Evolutionary conservation across 2,329 filamentous ascomycete species (phyloP).

Genomic region (Fusarium guadeloupense): DNA sequence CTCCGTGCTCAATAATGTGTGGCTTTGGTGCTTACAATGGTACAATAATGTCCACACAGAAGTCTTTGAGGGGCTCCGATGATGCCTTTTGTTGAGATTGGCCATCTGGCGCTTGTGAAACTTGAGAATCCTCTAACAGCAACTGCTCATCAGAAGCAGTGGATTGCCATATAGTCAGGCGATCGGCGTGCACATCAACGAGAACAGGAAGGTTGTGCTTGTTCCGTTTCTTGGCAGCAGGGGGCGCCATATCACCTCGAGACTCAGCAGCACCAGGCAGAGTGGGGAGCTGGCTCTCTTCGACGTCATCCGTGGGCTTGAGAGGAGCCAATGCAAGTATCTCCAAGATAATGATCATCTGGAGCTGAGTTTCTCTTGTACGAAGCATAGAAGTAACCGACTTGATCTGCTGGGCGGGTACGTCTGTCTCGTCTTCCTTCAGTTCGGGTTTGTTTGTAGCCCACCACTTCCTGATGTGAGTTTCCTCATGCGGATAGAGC

Average conservation of each 20-base stretch:
- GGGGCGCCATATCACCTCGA: conserved; percentile 42
- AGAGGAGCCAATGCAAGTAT: conserved; percentile 74
- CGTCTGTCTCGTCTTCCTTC: conserved; percentile 58
- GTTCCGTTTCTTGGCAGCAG: conserved; percentile 62
- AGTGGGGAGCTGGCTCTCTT: conserved; percentile 59
- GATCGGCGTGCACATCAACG: conserved; percentile 78
- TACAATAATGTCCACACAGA: conserved; percentile 82
- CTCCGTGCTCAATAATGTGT: background rate
- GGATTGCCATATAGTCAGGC: conserved; percentile 85
- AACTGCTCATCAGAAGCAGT: conserved; percentile 69
- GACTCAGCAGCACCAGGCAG: conserved; percentile 51
- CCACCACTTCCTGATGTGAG: conserved; percentile 77
- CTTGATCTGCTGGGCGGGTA: conserved; percentile 64
- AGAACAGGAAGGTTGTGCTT: conserved; percentile 72
- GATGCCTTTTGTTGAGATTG: conserved; percentile 54
- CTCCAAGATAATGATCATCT: conserved; percentile 82
- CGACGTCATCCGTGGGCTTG: conserved; percentile 51
- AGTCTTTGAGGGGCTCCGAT: conserved; percentile 74
- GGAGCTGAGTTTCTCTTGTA: conserved; percentile 80
- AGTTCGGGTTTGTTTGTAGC: conserved; percentile 61
- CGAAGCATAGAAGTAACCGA: conserved; percentile 72
- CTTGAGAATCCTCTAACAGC: conserved; percentile 60
- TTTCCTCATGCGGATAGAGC: conserved; percentile 73
- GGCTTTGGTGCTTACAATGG: conserved; percentile 70
- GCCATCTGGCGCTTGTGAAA: conserved; percentile 45